These are phyloP conservation scores for Coemansia sp. DNA, from an alignment of 192 early-diverging fungal species.

Conservation along the genomic window DNA sequence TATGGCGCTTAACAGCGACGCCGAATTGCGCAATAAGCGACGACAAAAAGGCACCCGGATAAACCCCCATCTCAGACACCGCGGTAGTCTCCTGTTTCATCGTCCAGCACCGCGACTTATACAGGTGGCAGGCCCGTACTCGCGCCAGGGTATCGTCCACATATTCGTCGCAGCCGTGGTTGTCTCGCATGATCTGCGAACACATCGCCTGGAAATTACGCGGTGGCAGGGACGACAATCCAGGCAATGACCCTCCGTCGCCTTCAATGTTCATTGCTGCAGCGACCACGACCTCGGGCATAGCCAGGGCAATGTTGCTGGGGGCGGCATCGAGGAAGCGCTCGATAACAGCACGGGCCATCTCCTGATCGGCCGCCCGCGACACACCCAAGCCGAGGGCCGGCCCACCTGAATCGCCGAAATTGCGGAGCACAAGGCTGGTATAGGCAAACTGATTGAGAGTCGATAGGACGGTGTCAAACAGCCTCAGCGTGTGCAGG, in stretches of 20 bases:
- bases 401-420: constrained; percentile 15
- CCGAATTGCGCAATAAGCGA: constrained; percentile 53
- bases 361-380: constrained; percentile 41
- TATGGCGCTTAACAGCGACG: constrained; percentile 47
- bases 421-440: constrained; percentile 60
- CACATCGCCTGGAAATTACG: constrained; percentile 19
- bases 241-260: not conserved
- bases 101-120: constrained; percentile 13
- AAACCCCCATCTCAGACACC: too few species aligned
- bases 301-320: constrained; percentile 20
- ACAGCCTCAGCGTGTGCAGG: constrained; percentile 58
- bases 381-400: constrained; percentile 37
- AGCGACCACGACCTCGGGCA: constrained; percentile 38
- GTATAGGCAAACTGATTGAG: constrained; percentile 62
- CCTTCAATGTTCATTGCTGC: constrained; percentile 28
- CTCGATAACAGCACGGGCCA: constrained; percentile 46
- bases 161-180: constrained; percentile 44
- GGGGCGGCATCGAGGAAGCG: constrained; percentile 45
- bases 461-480: constrained; percentile 60
- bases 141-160: constrained; percentile 26
- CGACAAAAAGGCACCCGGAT: constrained; percentile 57
- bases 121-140: constrained; percentile 12
- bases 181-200: constrained; percentile 28
- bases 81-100: too few species aligned
- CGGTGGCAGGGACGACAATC: not conserved